Percentiles rank a stretch among this genome's conserved stretches.
Evolutionary conservation across 2,329 filamentous ascomycete genomes (phyloP).

Genomic region (Xylariaceae sp.): DNA sequence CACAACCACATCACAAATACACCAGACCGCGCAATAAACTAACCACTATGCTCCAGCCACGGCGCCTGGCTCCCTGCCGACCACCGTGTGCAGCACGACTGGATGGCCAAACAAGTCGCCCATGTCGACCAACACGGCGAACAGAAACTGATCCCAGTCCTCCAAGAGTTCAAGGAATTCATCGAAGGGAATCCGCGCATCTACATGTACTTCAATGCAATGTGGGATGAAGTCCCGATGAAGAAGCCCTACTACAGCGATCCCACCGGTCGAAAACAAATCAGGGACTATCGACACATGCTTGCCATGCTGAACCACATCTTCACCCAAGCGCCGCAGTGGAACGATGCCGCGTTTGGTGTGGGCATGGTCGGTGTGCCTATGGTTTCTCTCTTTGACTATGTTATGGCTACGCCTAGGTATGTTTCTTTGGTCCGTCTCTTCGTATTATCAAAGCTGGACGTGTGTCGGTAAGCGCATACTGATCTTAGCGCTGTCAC

Average conservation of each 20-base stretch:
- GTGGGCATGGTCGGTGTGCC: constrained; percentile 55
- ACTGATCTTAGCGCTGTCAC: constrained; percentile 1
- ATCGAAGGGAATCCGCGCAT: constrained; percentile 64
- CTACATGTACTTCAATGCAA: constrained; percentile 64
- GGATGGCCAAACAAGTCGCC: constrained; percentile 56
- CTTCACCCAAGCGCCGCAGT: constrained; percentile 49
- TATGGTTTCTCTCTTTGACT: constrained; percentile 53
- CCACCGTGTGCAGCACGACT: constrained; percentile 60
- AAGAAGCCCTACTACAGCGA: constrained; percentile 60
- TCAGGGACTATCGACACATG: constrained; percentile 65
- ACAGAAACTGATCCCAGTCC: constrained; percentile 54
- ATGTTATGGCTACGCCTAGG: constrained; percentile 55
- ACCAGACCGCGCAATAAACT: not conserved
- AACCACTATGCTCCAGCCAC: constrained; percentile 33
- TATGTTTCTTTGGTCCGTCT: constrained; percentile 6
- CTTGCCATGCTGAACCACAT: constrained; percentile 63
- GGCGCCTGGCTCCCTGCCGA: constrained; percentile 60
- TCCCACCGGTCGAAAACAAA: constrained; percentile 58
- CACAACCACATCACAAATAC: not conserved
- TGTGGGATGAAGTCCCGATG: constrained; percentile 66
- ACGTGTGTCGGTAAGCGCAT: not conserved
- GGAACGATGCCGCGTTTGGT: constrained; percentile 50
- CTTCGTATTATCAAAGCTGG: not conserved
- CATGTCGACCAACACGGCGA: constrained; percentile 50
- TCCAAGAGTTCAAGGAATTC: constrained; percentile 63